Conservation (phyloP, 2,329 filamentous ascomycete species). For the Anisogramma anomala region DNA sequence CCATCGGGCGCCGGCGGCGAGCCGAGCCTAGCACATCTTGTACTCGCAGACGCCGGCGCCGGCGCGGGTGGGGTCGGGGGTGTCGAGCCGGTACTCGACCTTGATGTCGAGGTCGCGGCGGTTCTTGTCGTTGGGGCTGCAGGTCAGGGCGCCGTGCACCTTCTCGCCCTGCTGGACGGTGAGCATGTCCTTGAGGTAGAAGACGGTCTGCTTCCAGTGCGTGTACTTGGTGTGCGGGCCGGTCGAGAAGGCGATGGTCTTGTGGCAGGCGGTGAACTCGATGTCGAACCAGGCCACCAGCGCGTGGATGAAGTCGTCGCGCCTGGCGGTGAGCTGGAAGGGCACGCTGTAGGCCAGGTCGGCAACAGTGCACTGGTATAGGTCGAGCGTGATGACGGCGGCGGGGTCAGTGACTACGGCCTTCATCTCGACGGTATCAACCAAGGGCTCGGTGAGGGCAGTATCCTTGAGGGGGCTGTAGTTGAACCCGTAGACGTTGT, state of each 20-base stretch:
- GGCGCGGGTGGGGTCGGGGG: slow-evolving; percentile 58
- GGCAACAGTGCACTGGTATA: slow-evolving; percentile 75
- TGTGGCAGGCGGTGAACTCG: slow-evolving; percentile 96
- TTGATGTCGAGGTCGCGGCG: slow-evolving; percentile 87
- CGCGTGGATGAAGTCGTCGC: slow-evolving; percentile 92
- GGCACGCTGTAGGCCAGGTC: slow-evolving; percentile 76
- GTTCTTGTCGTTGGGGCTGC: slow-evolving; percentile 89
- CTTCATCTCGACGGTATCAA: slow-evolving; percentile 96
- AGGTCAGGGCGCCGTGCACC: slow-evolving; percentile 61
- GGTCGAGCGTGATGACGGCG: slow-evolving; percentile 74
- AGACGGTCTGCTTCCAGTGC: slow-evolving; percentile 99
- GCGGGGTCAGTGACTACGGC: slow-evolving; percentile 89
- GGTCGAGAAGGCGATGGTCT: slow-evolving; percentile 91
- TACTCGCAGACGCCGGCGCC: slow-evolving; percentile 65
- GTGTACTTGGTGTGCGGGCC: slow-evolving; percentile 98
- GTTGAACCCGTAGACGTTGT: slow-evolving; percentile 97
- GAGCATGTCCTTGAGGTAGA: slow-evolving; percentile 88
- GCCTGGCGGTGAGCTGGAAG: slow-evolving; percentile 65
- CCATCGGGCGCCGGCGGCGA: too few species aligned
- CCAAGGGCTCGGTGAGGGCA: slow-evolving; percentile 87
- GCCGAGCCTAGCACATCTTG: slow-evolving; percentile 56
- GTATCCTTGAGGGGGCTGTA: slow-evolving; percentile 89
- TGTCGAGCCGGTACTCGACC: slow-evolving; percentile 70
- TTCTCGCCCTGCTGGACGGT: slow-evolving; percentile 82
- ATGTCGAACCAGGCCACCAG: slow-evolving; percentile 99